These are phyloP conservation scores for Neolentinus lepideus DNA, from an alignment of 1,284 basidiomycete species.

Conservation along the genomic window DNA sequence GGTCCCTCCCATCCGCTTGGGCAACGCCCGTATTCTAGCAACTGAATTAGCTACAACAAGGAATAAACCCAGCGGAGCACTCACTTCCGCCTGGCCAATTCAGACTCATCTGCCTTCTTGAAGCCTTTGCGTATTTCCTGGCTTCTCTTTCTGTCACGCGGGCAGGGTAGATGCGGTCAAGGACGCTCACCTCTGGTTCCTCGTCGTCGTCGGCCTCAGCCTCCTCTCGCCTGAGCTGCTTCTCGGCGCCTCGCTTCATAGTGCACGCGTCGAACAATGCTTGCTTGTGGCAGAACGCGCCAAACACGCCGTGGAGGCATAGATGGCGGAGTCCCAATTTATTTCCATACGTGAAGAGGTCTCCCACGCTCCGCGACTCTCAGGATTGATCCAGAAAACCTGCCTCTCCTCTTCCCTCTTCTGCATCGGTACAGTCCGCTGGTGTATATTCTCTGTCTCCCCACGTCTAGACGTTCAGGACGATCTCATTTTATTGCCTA, in stretches of 20 bases:
- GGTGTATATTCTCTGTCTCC: not conserved
- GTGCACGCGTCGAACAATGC: slow-evolving; percentile 1
- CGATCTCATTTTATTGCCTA: not conserved
- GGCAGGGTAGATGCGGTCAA: not conserved
- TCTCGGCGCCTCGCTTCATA: slow-evolving; percentile 29
- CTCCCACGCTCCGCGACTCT: too few relatives aligned
- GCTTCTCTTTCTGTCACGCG: not conserved
- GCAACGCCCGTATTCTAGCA: slow-evolving; percentile 11
- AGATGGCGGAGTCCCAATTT: not conserved
- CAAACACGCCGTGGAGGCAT: not conserved
- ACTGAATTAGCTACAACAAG: not conserved
- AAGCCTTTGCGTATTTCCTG: slow-evolving; percentile 10
- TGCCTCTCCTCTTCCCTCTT: not conserved
- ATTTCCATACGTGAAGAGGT: not conserved
- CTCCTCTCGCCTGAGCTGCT: slow-evolving; percentile 29
- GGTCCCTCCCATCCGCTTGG: slow-evolving; percentile 10
- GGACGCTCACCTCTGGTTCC: slow-evolving; percentile 11
- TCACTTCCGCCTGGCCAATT: slow-evolving; percentile 13
- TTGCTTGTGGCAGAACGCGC: not conserved
- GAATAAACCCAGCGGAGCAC: not conserved
- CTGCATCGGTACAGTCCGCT: not conserved
- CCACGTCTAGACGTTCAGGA: not conserved
- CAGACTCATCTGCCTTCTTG: slow-evolving; percentile 13
- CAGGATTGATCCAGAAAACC: too few relatives aligned
- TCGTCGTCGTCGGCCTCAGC: slow-evolving; percentile 15